Evolutionary conservation across 768 basidiomycete genomes (phyloP).

Genomic region (Suillus brevipes): DNA sequence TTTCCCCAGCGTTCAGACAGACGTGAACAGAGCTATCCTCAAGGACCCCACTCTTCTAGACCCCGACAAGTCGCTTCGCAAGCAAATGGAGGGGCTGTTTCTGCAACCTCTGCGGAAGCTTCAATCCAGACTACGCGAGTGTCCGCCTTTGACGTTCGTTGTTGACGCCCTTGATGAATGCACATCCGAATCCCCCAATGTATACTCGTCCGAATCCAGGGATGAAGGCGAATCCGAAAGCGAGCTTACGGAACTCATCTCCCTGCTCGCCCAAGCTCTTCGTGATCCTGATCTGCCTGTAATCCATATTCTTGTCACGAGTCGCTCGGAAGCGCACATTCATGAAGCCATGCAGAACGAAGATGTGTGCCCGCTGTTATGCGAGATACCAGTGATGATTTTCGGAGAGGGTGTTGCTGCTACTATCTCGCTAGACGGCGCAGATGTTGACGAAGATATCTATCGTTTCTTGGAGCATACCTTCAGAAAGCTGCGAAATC

Average conservation of each 20-base stretch:
- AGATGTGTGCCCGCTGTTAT: neutral
- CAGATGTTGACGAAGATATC: neutral
- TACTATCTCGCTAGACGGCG: neutral
- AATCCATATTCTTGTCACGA: neutral
- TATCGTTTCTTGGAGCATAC: neutral
- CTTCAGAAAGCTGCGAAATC: neutral
- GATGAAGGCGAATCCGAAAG: neutral
- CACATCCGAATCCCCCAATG: neutral
- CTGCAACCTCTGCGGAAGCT: neutral
- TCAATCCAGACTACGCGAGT: neutral
- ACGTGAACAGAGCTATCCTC: neutral
- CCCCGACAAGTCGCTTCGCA: neutral
- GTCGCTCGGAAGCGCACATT: neutral
- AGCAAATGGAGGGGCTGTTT: neutral
- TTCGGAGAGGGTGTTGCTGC: neutral
- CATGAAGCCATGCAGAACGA: neutral
- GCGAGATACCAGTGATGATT: neutral
- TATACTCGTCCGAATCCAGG: neutral
- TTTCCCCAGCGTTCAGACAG: neutral
- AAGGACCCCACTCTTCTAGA: neutral
- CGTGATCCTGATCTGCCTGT: neutral
- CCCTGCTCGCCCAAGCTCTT: neutral
- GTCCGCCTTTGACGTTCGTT: neutral
- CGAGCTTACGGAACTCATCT: neutral
- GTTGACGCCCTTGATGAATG: conserved; percentile 2